phyloP scores from a whole-genome alignment of 345 rosid genomes.

The Populus pruinosa region DNA sequence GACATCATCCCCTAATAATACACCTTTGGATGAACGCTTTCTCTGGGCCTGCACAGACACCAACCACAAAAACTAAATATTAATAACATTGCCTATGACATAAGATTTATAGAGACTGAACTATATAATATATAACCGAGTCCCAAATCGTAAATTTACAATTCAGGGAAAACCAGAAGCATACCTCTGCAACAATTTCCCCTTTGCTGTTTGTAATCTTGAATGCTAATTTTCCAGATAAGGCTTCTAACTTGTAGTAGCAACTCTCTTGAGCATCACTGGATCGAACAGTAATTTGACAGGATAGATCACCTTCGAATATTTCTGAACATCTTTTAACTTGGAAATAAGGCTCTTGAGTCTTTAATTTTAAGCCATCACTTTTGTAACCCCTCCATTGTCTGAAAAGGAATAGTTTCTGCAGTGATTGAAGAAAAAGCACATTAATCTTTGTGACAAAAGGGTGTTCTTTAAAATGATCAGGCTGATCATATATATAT shows the following conservation, averaged over 20 bases:
- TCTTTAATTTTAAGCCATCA: slow-evolving; percentile 11
- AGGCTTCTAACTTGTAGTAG: slow-evolving; percentile 15
- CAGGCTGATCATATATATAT: background rate
- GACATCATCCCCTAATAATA: slow-evolving; percentile 43
- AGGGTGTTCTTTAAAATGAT: background rate
- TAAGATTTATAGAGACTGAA: background rate
- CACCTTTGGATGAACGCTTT: slow-evolving; percentile 35
- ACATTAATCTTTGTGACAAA: background rate
- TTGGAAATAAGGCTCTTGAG: slow-evolving; percentile 15
- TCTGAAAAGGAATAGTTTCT: slow-evolving; percentile 13
- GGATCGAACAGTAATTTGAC: slow-evolving; percentile 10
- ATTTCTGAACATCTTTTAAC: slow-evolving; percentile 2
- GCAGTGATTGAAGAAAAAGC: background rate
- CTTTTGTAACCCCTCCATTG: slow-evolving; percentile 25
- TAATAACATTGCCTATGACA: background rate
- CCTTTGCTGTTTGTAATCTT: slow-evolving; percentile 10
- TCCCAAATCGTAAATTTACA: background rate
- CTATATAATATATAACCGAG: background rate
- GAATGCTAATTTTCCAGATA: slow-evolving; percentile 22
- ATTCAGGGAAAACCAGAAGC: background rate
- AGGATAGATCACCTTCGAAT: background rate
- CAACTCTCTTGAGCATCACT: background rate
- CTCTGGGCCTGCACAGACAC: slow-evolving; percentile 23
- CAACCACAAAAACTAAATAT: background rate
- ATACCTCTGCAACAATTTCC: slow-evolving; percentile 22